These are phyloP conservation scores for Starmerella geochares DNA, from an alignment of 805 yeast genomes.

Conservation along the genomic window DNA sequence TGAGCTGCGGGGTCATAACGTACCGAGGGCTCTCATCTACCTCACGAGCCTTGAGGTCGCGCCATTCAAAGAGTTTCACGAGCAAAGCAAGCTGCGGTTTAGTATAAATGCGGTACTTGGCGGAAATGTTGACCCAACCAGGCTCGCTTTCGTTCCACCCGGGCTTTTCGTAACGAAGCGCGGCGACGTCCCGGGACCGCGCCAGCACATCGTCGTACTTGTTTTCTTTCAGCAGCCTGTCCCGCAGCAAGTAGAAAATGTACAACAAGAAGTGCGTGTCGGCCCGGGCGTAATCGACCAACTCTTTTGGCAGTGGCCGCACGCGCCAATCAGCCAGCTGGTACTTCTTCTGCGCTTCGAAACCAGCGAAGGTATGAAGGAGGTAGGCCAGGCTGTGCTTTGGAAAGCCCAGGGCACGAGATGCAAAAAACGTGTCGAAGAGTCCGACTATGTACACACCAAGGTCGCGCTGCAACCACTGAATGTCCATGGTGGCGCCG, in stretches of 20 bases:
- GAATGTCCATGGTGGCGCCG: constrained; percentile 93
- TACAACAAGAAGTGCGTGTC: constrained; percentile 86
- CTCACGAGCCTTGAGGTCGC: constrained; percentile 64
- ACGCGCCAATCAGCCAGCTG: constrained; percentile 96
- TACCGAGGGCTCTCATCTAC: constrained; percentile 78
- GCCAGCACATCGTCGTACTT: constrained; percentile 44
- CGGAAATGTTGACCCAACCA: constrained; percentile 57
- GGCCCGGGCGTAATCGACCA: constrained; percentile 81
- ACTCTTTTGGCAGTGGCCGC: constrained; percentile 66
- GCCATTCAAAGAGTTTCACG: constrained; percentile 62
- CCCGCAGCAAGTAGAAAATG: constrained; percentile 65
- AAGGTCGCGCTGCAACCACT: constrained; percentile 92
- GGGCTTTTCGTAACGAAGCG: constrained; percentile 70
- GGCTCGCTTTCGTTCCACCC: constrained; percentile 44
- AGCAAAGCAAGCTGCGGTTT: constrained; percentile 44
- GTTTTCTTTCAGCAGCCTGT: constrained; percentile 44
- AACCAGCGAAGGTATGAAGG: constrained; percentile 67
- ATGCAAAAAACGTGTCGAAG: constrained; percentile 89
- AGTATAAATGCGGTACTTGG: constrained; percentile 48
- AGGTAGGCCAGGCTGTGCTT: constrained; percentile 76
- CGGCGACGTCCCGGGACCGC: constrained; percentile 70
- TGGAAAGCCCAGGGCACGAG: constrained; percentile 67
- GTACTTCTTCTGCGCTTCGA: constrained; percentile 84
- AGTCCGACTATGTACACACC: constrained; percentile 82
- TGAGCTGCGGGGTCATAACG: constrained; percentile 70